Evolutionary conservation across 78 protist genomes (phyloP).

Genomic region (Diacronema lutheri): DNA sequence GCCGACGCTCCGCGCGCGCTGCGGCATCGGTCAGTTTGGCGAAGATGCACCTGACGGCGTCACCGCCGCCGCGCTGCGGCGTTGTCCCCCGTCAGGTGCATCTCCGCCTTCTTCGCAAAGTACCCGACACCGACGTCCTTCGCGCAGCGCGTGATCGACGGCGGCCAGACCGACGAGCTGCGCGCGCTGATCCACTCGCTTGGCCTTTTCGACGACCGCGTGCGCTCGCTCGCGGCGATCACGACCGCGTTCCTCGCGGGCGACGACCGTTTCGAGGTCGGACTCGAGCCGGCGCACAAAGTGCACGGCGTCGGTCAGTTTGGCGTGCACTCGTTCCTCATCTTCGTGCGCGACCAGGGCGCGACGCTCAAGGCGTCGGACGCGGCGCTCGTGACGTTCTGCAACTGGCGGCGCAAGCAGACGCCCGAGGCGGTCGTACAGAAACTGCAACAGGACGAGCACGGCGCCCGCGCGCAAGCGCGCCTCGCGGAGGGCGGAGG

Average conservation of each 20-base stretch:
- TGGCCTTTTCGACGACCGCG: background rate
- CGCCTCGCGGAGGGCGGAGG: no score
- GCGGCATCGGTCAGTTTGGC: no score
- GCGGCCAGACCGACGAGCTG: background rate
- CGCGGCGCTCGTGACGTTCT: background rate
- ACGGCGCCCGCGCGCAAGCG: no score
- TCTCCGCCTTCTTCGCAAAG: background rate
- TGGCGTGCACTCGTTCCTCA: background rate
- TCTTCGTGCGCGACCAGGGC: background rate
- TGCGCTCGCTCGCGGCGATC: background rate
- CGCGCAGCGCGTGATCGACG: background rate
- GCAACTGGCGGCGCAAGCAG: background rate
- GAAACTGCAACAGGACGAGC: no score
- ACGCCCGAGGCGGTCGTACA: no score
- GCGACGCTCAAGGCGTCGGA: background rate
- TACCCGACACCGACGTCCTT: background rate
- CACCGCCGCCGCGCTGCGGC: no score
- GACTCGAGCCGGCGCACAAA: background rate
- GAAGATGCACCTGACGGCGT: no score
- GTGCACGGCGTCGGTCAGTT: background rate
- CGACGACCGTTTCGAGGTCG: background rate
- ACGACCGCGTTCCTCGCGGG: background rate
- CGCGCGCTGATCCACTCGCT: background rate
- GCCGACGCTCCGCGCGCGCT: no score
- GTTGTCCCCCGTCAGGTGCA: background rate